These are phyloP conservation scores for Penicillium bialowiezense DNA, from an alignment of 495 filamentous ascomycete genomes.

Conservation along the genomic window DNA sequence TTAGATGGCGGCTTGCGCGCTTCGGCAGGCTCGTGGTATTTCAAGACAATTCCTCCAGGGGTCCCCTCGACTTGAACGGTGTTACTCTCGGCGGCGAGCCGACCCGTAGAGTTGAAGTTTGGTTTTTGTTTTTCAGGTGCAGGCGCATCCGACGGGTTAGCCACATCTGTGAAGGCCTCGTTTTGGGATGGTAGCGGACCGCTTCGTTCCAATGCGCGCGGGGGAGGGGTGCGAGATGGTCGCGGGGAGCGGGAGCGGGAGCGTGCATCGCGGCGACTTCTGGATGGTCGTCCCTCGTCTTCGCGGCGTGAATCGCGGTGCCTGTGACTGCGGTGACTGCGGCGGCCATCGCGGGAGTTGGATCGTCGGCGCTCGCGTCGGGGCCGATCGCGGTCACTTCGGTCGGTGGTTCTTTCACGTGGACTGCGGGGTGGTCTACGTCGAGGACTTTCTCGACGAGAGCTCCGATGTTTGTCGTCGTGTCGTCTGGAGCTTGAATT, in stretches of 20 bases:
- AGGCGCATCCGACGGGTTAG: conserved; percentile 31
- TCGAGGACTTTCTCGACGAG: conserved; percentile 26
- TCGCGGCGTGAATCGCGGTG: conserved; percentile 27
- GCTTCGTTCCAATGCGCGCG: conserved; percentile 33
- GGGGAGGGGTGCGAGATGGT: conserved; percentile 24
- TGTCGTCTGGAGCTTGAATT: conserved; percentile 29
- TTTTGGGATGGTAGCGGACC: conserved; percentile 68
- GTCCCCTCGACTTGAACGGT: conserved; percentile 66
- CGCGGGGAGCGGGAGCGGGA: conserved; percentile 36
- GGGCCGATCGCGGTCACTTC: conserved; percentile 24
- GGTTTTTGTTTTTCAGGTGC: conserved; percentile 73
- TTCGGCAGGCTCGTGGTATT: conserved; percentile 95
- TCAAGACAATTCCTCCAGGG: conserved; percentile 63
- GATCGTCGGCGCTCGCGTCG: conserved; percentile 26
- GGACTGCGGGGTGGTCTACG: conserved; percentile 26
- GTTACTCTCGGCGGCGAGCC: conserved; percentile 86
- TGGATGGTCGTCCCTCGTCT: conserved; percentile 23
- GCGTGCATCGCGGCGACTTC: conserved; percentile 25
- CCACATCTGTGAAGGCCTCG: conserved; percentile 61
- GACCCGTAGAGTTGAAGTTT: conserved; percentile 77
- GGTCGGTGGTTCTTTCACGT: conserved; percentile 7
- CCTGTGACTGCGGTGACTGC: conserved; percentile 30
- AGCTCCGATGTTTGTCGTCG: conserved; percentile 28
- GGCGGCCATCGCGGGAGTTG: conserved; percentile 26
- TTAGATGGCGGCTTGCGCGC: conserved; percentile 80